phyloP scores from a whole-genome alignment of 495 filamentous ascomycete species.

The Parathielavia hyrcaniae region DNA sequence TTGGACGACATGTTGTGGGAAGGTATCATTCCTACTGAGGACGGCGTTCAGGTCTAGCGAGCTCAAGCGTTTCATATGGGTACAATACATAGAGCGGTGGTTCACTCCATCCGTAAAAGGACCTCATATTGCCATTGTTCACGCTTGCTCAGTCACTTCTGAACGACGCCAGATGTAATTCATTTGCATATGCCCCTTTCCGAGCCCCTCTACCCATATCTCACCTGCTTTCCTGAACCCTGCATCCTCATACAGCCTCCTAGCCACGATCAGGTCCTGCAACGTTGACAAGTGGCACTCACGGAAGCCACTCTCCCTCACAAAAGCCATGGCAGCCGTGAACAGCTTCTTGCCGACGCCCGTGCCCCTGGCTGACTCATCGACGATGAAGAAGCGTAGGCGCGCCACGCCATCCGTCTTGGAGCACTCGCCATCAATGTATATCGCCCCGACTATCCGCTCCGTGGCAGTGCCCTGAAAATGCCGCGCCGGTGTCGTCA shows the following conservation, averaged over 20 bases:
- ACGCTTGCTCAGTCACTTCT: not conserved
- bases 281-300: slow-evolving; percentile 27
- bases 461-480: not conserved
- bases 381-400: slow-evolving; percentile 33
- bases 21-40: no score
- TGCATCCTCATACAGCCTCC: slow-evolving; percentile 24
- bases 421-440: slow-evolving; percentile 26
- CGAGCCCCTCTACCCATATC: slow-evolving; percentile 10
- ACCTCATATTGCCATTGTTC: not conserved
- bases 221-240: slow-evolving; percentile 23
- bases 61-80: not conserved
- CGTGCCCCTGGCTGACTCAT: slow-evolving; percentile 21
- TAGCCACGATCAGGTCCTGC: slow-evolving; percentile 19
- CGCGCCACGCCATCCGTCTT: slow-evolving; percentile 14
- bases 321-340: slow-evolving; percentile 29
- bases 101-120: not conserved
- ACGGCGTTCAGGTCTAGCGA: no score
- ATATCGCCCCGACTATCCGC: slow-evolving; percentile 29
- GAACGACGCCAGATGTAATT: slow-evolving; percentile 24
- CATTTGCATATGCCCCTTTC: slow-evolving; percentile 14
- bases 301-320: slow-evolving; percentile 20
- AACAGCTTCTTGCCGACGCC: slow-evolving; percentile 30
- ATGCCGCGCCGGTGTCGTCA: slow-evolving; percentile 2
- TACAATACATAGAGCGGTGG: not conserved
- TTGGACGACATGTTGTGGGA: no score